Base-by-base conservation (phyloP, 306 rosid species). In the Trichosanthes cucumerina region DNA sequence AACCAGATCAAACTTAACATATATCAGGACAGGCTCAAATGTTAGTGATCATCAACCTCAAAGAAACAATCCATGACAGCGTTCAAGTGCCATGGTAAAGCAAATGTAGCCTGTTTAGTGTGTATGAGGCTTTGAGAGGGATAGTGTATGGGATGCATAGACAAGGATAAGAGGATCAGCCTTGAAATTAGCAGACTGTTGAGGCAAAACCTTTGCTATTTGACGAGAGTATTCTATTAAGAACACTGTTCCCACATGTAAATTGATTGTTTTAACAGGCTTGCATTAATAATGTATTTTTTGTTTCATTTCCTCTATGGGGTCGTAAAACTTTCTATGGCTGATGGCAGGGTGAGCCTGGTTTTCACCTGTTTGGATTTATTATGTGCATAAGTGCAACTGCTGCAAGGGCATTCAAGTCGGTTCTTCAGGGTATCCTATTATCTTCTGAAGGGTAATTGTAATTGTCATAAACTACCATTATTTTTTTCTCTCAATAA, bases 381-480 rank as follows among this genome's bases (percentile, higher is more conserved):
- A 49, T 92, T n/a, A 86, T 95, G 97, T 95, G 99, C 88, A 80
- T 95, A 63, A 85, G 93, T 65, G 99, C 99, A 66, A 95, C 99
- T 19, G 99, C 97, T 58, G 99, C 99, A 64, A 95, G 99, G 87
- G 99, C 99, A 60, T 95, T 95, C 85, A 95, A 95, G 89, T 92
- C 97, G 86, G 97, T 95, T 74, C 98, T 95, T 79, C 98, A 95
- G 88, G 87, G 97, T 80, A 88, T 95, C 84, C 88, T 95, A 63
- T 94, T 95, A 83, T 92, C 99, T 81, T 91, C 97, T n/a, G 97
- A 92, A 85, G 98, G 99, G 98, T 95, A 71, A 71, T 71, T 71
- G 13, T 44, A 23, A 46, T 71, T 68, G 7, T 41, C 53, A 21
- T 23, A 39, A 46, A 47, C 41, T 73, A 16, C 41, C 43, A 47